Evolutionary conservation across 2,329 filamentous ascomycete genomes (phyloP).

Genomic region (Penicillium frequentans): DNA sequence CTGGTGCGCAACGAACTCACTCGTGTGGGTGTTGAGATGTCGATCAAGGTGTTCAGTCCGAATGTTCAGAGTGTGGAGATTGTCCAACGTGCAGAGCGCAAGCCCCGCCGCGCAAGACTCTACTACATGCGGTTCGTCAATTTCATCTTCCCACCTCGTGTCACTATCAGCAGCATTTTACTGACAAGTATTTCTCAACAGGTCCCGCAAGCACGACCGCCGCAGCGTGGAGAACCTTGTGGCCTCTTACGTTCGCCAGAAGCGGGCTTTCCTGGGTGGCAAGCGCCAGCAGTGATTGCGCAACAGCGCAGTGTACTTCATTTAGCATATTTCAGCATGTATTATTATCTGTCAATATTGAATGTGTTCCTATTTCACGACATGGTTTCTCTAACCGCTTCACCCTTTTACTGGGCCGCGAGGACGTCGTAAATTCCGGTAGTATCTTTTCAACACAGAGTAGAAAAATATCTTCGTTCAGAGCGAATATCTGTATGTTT

Average conservation of each 20-base stretch:
- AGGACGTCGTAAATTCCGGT: too few species aligned
- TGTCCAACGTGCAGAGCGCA: slow-evolving; percentile 80
- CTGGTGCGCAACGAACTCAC: slow-evolving; percentile 83
- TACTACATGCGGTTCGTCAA: slow-evolving; percentile 74
- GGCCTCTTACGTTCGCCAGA: slow-evolving; percentile 60
- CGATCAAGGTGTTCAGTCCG: slow-evolving; percentile 92
- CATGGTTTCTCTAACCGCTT: background rate
- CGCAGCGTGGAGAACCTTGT: slow-evolving; percentile 82
- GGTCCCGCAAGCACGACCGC: slow-evolving; percentile 79
- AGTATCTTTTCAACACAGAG: too few species aligned
- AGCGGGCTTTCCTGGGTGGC: slow-evolving; percentile 45
- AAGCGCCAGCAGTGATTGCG: slow-evolving; percentile 19
- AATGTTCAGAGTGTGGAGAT: slow-evolving; percentile 90
- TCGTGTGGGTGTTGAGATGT: slow-evolving; percentile 90
- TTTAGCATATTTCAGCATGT: slow-evolving; percentile 27
- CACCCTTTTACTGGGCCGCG: background rate
- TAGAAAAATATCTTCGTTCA: too few species aligned
- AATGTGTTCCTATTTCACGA: background rate
- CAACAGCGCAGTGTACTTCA: slow-evolving; percentile 3
- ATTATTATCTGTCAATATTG: slow-evolving; percentile 31
- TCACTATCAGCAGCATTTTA: background rate
- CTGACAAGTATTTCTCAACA: slow-evolving; percentile 20
- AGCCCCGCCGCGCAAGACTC: slow-evolving; percentile 80
- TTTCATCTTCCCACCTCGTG: background rate
- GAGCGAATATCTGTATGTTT: too few species aligned